Conservation (phyloP, 257 asterid species). For the Anisodus tanguticus region DNA sequence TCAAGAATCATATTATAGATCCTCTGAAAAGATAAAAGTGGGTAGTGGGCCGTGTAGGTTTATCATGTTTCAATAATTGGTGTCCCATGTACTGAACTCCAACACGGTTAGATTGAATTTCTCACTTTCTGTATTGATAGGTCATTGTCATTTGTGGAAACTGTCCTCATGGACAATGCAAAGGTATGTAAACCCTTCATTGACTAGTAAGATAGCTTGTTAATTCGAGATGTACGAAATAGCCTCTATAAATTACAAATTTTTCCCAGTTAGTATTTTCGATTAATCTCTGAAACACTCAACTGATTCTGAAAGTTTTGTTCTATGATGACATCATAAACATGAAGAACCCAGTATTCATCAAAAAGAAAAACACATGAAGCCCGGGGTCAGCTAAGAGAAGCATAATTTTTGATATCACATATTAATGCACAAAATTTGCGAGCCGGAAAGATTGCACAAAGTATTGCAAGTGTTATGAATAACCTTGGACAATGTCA, state of each 20-base stretch:
- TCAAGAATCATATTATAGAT: conserved; percentile 14
- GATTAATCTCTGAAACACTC: neutral
- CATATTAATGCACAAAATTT: conserved; percentile 6
- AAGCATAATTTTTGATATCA: conserved; percentile 19
- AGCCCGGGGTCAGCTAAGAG: conserved; percentile 24
- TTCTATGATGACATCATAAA: conserved; percentile 6
- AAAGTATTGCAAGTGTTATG: conserved; percentile 7
- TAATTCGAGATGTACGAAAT: neutral
- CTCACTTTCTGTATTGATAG: conserved; percentile 48
- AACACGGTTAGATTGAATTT: conserved; percentile 15
- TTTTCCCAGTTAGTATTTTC: neutral
- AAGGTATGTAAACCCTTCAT: conserved; percentile 55
- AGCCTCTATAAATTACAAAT: conserved; percentile 2
- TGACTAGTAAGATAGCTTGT: conserved; percentile 19
- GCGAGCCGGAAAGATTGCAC: neutral
- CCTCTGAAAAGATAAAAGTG: neutral
- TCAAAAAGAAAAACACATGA: neutral
- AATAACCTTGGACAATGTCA: conserved; percentile 15
- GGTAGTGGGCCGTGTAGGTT: neutral
- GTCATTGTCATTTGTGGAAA: conserved; percentile 84
- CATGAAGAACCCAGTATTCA: neutral
- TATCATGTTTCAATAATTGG: conserved; percentile 18
- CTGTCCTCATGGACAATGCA: conserved; percentile 83
- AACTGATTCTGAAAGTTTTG: neutral
- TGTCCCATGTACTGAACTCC: neutral